Percentiles rank a stretch among this genome's conserved stretches.
Conservation (phyloP, 441 rosid species). For the Populus tomentosa region DNA sequence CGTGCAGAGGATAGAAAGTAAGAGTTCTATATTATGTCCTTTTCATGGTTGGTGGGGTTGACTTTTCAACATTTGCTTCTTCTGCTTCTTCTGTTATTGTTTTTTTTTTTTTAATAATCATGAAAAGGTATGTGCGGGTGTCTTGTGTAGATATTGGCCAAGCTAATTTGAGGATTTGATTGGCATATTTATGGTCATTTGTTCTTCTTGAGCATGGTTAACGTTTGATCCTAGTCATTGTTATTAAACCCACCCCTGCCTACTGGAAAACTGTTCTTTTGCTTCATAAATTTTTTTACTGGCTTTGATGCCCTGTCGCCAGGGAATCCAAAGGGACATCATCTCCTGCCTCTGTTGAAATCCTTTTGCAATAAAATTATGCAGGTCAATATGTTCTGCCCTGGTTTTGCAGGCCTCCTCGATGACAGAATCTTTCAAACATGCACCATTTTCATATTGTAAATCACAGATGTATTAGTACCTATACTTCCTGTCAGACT, state of each 20-base stretch:
- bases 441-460: not conserved
- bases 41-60: not conserved
- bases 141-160: not conserved
- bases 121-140: not conserved
- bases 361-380: not conserved
- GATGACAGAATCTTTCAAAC: not conserved
- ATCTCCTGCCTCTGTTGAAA: not conserved
- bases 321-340: not conserved
- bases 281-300: not conserved
- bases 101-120: not conserved
- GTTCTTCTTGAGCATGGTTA: not conserved
- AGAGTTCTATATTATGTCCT: slow-evolving; percentile 16
- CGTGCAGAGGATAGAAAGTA: slow-evolving; percentile 80
- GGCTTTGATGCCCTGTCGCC: not conserved
- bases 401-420: not conserved
- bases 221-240: not conserved
- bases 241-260: too few species aligned
- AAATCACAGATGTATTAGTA: not conserved
- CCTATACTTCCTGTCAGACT: not conserved
- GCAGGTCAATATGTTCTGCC: not conserved
- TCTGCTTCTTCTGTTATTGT: too few species aligned
- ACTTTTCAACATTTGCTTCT: not conserved
- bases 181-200: too few species aligned
- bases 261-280: not conserved
- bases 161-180: not conserved